phyloP scores from a whole-genome alignment of 805 yeast genomes.

The Schizosaccharomyces japonicus region DNA sequence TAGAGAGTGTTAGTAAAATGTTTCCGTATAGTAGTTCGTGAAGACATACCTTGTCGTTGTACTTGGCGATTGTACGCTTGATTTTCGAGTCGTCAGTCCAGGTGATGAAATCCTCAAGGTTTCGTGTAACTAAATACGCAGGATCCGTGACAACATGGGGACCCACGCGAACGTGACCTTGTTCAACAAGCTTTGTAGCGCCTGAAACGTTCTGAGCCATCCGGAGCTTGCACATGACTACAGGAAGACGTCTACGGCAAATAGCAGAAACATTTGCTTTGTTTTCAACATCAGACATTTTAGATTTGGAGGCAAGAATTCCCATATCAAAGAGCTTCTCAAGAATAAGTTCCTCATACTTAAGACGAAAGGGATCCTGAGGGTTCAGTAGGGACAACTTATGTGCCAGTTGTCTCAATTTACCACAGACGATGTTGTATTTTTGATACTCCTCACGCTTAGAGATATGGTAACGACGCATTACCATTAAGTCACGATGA shows the following conservation, averaged over 20 bases:
- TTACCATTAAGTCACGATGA: conserved; percentile 88
- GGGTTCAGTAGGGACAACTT: conserved; percentile 67
- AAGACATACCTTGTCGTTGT: conserved; percentile 31
- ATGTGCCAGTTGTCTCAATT: conserved; percentile 65
- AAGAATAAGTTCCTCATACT: conserved; percentile 67
- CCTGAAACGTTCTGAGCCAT: conserved; percentile 80
- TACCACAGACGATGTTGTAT: conserved; percentile 83
- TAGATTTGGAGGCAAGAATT: conserved; percentile 60
- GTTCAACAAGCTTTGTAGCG: conserved; percentile 80
- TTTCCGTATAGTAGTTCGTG: neutral
- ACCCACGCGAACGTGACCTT: conserved; percentile 94
- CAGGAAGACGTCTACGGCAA: conserved; percentile 79
- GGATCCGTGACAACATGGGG: conserved; percentile 91
- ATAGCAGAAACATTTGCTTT: conserved; percentile 77
- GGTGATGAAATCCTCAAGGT: conserved; percentile 85
- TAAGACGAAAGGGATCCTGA: conserved; percentile 61
- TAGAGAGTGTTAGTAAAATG: neutral
- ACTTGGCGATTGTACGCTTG: conserved; percentile 65
- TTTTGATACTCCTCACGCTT: conserved; percentile 89
- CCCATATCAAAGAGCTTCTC: conserved; percentile 85
- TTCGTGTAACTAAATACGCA: conserved; percentile 74
- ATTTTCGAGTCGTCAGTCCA: conserved; percentile 96
- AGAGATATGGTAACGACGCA: conserved; percentile 82
- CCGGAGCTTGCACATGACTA: conserved; percentile 75
- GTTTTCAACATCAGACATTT: conserved; percentile 77